A percentile compares a stretch with the other conserved stretches of the same genome.
Evolutionary conservation across 371 early-diverging fungal species (phyloP).

Genomic region (Apophysomyces variabilis): DNA sequence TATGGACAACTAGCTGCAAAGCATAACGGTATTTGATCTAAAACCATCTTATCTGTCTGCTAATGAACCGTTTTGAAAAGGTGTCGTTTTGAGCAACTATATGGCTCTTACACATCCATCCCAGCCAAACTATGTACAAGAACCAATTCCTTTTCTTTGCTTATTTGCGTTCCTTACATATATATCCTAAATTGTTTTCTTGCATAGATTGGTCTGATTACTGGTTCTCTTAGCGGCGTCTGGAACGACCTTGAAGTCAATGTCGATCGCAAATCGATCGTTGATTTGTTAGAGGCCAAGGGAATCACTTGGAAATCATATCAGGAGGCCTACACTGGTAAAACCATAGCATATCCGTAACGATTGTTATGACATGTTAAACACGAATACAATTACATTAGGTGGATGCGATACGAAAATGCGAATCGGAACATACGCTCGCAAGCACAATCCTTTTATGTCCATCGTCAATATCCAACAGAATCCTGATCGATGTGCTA

Average conservation of each 20-base stretch:
- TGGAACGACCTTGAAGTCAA: slow-evolving; percentile 25
- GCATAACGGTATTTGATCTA: slow-evolving; percentile 31
- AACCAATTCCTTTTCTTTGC: slow-evolving; percentile 41
- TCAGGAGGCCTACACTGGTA: slow-evolving; percentile 49
- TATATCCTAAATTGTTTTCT: neutral
- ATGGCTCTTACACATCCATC: slow-evolving; percentile 40
- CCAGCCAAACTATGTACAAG: slow-evolving; percentile 30
- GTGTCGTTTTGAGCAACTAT: slow-evolving; percentile 46
- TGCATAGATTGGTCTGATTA: slow-evolving; percentile 13
- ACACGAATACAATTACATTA: neutral
- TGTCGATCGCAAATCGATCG: slow-evolving; percentile 23
- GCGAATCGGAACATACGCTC: slow-evolving; percentile 38
- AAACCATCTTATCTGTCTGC: slow-evolving; percentile 21
- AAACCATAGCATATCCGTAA: neutral
- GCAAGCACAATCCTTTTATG: slow-evolving; percentile 70
- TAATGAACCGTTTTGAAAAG: slow-evolving; percentile 30
- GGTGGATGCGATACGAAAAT: slow-evolving; percentile 32
- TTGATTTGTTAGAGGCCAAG: slow-evolving; percentile 43
- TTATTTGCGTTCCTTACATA: neutral
- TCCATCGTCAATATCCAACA: slow-evolving; percentile 53
- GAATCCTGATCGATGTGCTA: slow-evolving; percentile 54
- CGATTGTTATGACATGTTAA: neutral
- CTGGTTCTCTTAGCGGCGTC: slow-evolving; percentile 37
- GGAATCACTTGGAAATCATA: slow-evolving; percentile 55
- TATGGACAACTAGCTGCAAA: slow-evolving; percentile 26